Evolutionary conservation across 768 basidiomycete genomes (phyloP).

Genomic region (Lactarius evosmus): DNA sequence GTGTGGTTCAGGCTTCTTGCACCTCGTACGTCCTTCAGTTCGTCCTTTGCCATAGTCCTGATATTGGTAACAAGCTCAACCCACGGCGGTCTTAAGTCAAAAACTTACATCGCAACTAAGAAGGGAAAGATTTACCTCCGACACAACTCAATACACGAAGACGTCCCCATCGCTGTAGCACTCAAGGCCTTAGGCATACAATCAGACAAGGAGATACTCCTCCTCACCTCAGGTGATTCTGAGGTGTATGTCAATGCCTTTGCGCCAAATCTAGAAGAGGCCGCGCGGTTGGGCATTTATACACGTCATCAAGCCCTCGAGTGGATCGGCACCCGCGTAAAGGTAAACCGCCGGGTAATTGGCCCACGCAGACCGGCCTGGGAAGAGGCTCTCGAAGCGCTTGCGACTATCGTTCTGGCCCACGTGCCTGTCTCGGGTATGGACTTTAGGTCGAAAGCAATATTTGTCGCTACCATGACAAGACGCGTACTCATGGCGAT

Average conservation of each 20-base stretch:
- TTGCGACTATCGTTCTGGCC: constrained; percentile 96
- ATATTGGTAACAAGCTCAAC: constrained; percentile 52
- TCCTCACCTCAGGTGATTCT: constrained; percentile 88
- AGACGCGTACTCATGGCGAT: constrained; percentile 94
- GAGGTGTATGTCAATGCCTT: constrained; percentile 86
- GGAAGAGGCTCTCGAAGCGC: constrained; percentile 94
- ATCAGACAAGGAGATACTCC: constrained; percentile 95
- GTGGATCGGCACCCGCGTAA: constrained; percentile 91
- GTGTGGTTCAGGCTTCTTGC: constrained; percentile 89
- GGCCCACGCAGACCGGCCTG: constrained; percentile 82
- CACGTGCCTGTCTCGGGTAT: constrained; percentile 90
- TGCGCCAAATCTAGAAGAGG: constrained; percentile 90
- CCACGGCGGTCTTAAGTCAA: constrained; percentile 86
- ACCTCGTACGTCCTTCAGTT: constrained; percentile 68
- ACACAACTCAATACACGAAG: constrained; percentile 96
- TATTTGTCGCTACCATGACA: constrained; percentile 98
- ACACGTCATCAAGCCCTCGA: constrained; percentile 93
- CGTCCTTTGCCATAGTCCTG: constrained; percentile 17
- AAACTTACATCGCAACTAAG: constrained; percentile 96
- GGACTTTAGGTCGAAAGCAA: constrained; percentile 90
- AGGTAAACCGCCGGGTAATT: constrained; percentile 75
- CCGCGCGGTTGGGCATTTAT: constrained; percentile 85
- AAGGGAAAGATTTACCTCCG: constrained; percentile 93
- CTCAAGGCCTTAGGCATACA: constrained; percentile 96
- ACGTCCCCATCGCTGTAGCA: constrained; percentile 93